Conservation (phyloP, 2,329 filamentous ascomycete genomes). For the Microdochium bolleyi region DNA sequence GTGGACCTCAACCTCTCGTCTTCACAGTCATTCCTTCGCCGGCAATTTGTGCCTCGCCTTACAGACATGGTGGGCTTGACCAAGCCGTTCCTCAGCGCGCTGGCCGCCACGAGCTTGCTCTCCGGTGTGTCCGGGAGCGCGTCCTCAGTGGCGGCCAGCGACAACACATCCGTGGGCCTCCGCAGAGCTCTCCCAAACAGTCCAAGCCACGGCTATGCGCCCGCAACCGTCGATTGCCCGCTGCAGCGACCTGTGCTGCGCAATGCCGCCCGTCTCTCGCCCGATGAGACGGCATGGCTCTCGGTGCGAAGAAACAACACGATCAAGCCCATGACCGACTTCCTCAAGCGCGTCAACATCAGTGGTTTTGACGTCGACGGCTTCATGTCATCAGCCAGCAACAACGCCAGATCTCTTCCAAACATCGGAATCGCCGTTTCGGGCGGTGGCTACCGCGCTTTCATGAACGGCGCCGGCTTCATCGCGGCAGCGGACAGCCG, state of each 20-base stretch:
- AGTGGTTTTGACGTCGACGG: conserved; percentile 46
- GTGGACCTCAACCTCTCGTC: no score
- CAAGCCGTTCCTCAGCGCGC: no score
- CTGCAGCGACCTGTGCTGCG: background rate
- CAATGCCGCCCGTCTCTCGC: background rate
- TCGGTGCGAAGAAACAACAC: background rate
- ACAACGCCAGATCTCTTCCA: conserved; percentile 49
- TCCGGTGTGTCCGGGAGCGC: background rate
- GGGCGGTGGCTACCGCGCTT: conserved; percentile 64
- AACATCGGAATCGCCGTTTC: conserved; percentile 59
- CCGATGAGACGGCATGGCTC: background rate
- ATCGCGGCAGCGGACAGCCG: conserved; percentile 62
- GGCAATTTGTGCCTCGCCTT: no score
- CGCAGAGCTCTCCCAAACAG: background rate
- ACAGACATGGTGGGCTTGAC: no score
- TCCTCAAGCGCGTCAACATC: background rate
- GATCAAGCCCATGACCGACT: background rate
- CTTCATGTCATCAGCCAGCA: conserved; percentile 60
- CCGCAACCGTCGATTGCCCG: background rate
- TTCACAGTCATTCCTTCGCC: no score
- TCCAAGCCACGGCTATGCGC: background rate
- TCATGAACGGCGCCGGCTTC: conserved; percentile 63
- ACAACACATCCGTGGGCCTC: background rate
- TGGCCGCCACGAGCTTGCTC: background rate
- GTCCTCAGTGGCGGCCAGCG: background rate